phyloP scores from a whole-genome alignment of 2,329 filamentous ascomycete genomes.

The Epichloe festucae region DNA sequence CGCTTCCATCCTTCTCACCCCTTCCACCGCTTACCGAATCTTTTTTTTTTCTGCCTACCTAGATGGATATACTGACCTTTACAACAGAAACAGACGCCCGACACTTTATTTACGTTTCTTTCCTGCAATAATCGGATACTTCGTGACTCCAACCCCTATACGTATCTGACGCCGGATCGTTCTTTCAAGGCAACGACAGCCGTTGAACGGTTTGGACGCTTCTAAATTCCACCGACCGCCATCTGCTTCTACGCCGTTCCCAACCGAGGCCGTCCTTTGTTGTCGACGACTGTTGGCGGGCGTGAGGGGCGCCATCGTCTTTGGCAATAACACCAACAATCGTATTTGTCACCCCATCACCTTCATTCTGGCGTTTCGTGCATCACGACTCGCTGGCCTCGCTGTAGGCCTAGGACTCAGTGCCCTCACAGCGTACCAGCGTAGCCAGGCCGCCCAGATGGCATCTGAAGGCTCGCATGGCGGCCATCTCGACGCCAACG shows the following conservation, averaged over 20 bases:
- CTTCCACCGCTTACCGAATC: not conserved
- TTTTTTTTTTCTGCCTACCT: not conserved
- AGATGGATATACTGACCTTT: not conserved
- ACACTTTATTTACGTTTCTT: not conserved
- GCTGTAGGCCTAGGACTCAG: slow-evolving; percentile 45
- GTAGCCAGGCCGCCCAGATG: slow-evolving; percentile 29
- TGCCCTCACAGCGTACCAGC: slow-evolving; percentile 41
- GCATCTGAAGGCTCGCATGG: slow-evolving; percentile 15
- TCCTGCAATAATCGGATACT: not conserved
- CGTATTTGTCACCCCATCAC: not conserved
- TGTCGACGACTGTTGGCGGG: not conserved
- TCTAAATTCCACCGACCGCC: not conserved
- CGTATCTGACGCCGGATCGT: not conserved
- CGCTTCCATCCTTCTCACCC: not conserved
- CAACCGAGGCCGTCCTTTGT: not conserved
- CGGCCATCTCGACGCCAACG: slow-evolving; percentile 35
- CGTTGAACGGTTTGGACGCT: not conserved
- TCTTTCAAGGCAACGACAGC: not conserved
- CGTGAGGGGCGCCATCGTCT: not conserved
- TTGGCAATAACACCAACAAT: not conserved
- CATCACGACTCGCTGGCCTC: slow-evolving; percentile 40
- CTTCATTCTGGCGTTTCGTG: slow-evolving; percentile 41
- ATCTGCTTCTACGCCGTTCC: not conserved
- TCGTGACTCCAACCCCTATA: not conserved
- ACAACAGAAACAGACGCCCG: not conserved